phyloP scores from a whole-genome alignment of 2,329 filamentous ascomycete species.

The Elsinoe necatrix region DNA sequence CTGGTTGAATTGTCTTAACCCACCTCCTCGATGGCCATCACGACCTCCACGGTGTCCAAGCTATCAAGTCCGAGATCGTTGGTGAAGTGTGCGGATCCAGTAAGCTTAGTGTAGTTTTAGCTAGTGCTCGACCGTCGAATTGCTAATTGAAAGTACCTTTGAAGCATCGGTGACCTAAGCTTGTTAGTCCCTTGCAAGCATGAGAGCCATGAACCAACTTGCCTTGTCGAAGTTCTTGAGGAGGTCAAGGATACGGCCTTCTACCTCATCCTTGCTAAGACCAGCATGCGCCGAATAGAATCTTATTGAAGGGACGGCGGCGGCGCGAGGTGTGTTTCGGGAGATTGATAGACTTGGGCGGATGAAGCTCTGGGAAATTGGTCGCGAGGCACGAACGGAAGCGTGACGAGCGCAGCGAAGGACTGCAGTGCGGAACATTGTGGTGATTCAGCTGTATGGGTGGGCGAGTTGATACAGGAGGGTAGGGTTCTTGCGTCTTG shows the following conservation, averaged over 20 bases:
- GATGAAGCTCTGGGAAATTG: conserved; percentile 50
- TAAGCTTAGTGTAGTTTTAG: conserved; percentile 54
- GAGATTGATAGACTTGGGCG: conserved; percentile 39
- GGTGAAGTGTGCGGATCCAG: conserved; percentile 75
- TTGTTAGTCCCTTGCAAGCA: neutral
- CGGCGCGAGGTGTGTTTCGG: conserved; percentile 53
- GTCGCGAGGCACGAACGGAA: conserved; percentile 34
- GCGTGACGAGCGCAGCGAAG: conserved; percentile 62
- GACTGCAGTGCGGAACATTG: conserved; percentile 84
- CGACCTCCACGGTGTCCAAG: conserved; percentile 97
- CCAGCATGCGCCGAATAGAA: conserved; percentile 78
- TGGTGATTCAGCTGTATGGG: conserved; percentile 27
- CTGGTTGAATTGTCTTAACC: neutral
- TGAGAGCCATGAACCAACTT: conserved; percentile 25
- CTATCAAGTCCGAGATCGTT: conserved; percentile 94
- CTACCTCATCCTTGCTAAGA: conserved; percentile 74
- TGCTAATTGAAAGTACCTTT: neutral
- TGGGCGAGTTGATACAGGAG: conserved; percentile 16
- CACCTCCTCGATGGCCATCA: conserved; percentile 99
- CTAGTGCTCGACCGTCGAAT: neutral
- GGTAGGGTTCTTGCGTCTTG: neutral
- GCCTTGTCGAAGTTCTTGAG: conserved; percentile 98
- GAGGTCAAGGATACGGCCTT: conserved; percentile 85
- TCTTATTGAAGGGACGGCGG: conserved; percentile 61
- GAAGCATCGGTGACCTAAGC: neutral